Conservation (phyloP, 148 eudicot genomes). For the Rhododendron kiyosumense region DNA sequence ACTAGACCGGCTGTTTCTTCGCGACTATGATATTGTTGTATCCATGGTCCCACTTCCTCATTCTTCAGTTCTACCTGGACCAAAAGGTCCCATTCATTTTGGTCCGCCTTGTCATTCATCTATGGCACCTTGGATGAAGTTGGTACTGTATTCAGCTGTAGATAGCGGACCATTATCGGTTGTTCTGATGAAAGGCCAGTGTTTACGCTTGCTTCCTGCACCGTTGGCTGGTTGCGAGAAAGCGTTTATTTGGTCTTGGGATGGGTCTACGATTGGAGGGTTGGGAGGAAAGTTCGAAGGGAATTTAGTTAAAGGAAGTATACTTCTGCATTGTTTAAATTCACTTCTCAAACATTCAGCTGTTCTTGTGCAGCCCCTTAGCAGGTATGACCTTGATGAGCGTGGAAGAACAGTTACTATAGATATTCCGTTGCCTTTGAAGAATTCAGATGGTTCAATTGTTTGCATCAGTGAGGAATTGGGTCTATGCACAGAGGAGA, state of each 20-base stretch:
- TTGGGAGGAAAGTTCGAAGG: slow-evolving; percentile 91
- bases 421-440: slow-evolving; percentile 89
- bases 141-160: slow-evolving; percentile 75
- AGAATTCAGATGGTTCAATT: slow-evolving; percentile 82
- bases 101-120: slow-evolving; percentile 92
- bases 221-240: slow-evolving; percentile 96
- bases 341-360: slow-evolving; percentile 84
- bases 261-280: slow-evolving; percentile 87
- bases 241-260: slow-evolving; percentile 98
- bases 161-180: slow-evolving; percentile 86
- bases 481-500: slow-evolving; percentile 53
- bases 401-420: slow-evolving; percentile 56
- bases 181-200: slow-evolving; percentile 93
- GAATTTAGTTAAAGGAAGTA: slow-evolving; percentile 73
- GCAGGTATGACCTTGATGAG: slow-evolving; percentile 66
- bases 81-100: slow-evolving; percentile 89
- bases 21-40: slow-evolving; percentile 86
- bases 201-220: slow-evolving; percentile 86
- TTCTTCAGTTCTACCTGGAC: slow-evolving; percentile 85
- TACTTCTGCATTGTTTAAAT: slow-evolving; percentile 90
- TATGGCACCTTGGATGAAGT: slow-evolving; percentile 98
- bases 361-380: slow-evolving; percentile 90
- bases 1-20: slow-evolving; percentile 69
- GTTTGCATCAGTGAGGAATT: slow-evolving; percentile 70
- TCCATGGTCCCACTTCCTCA: slow-evolving; percentile 96